Base-by-base conservation (phyloP, 192 early-diverging fungal genomes). In the Umbelopsis isabellina region DNA sequence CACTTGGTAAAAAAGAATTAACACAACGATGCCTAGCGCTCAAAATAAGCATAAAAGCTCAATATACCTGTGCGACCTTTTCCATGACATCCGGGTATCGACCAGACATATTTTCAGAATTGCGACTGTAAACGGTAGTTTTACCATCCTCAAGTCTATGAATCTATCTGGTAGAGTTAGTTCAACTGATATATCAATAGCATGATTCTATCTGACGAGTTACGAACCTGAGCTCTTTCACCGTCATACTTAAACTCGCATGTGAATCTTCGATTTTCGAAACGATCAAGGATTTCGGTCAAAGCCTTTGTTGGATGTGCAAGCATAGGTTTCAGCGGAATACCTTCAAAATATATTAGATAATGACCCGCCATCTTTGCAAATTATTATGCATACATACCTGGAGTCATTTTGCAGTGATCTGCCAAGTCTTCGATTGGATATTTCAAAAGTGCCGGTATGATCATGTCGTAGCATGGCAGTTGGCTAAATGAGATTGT, bases 181-280 rank as follows among this genome's bases (percentile, higher is more conserved):
- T 64, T 20, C 22, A 73, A 21, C 9, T 41, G n/a, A 67, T 0
- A 5, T 0, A 35, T 27, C 4, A 67, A 23, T 15, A n/a, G 2
- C 21, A 16, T 49, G 2, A 21, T 20, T 0, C 21, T 23, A 41
- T 9, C 16, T 22, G 13, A 13, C 0, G 3, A 23, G 21, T 25
- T 50, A n/a, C 37, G 20, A 75, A 91, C 91, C 85, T 98, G 96
- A 18, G 92, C 95, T 33, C 95, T 87, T 77, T 97, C 94, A 22
- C 95, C 98, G 76, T 99, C 98, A 71, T 99, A 99, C 75, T 99
- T 99, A 82, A 89, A 98, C 79, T 99, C 98, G 77, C 98, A 99
- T 5, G 94, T 97, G 73, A 99, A 99, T 3, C 85, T 84, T 69
- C 91, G 88, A 23, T 87, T 92, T 67, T 98, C 96, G 68, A 99